phyloP scores from a whole-genome alignment of 2,329 filamentous ascomycete species.

The Sporothrix globosa region DNA sequence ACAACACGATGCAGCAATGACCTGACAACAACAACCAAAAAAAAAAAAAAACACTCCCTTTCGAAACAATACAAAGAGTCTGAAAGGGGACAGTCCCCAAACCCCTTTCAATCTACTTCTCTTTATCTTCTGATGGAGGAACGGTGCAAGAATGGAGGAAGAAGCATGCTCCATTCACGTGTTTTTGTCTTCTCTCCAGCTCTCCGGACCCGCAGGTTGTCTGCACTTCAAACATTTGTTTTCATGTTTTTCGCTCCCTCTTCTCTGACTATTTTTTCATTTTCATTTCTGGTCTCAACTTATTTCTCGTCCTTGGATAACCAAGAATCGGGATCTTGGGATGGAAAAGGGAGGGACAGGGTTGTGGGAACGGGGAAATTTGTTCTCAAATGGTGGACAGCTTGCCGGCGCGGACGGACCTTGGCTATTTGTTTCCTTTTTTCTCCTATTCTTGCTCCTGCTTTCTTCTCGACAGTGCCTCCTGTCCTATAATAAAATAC shows the following conservation, averaged over 20 bases:
- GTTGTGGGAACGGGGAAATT: not conserved
- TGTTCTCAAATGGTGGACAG: not conserved
- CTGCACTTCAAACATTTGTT: not conserved
- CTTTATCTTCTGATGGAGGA: not conserved
- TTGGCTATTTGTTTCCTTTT: not conserved
- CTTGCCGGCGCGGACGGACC: not conserved
- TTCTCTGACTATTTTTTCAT: not conserved
- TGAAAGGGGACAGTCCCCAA: not conserved
- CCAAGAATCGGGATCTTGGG: not conserved
- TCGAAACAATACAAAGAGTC: not conserved
- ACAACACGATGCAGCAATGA: not conserved
- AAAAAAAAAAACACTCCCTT: not conserved
- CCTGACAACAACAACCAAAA: not conserved
- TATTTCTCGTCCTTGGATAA: not conserved
- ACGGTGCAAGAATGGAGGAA: not conserved
- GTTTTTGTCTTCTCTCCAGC: not conserved
- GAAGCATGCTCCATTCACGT: not conserved
- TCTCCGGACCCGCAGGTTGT: not conserved
- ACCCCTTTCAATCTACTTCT: not conserved
- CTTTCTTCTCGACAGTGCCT: not conserved
- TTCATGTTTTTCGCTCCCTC: not conserved
- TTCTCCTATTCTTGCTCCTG: conserved; percentile 1
- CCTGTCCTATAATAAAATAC: conserved; percentile 4
- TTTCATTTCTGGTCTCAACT: not conserved
- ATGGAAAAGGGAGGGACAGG: not conserved